A percentile compares a stretch with the other conserved stretches of the same genome.
Conservation (phyloP, 495 filamentous ascomycete genomes). For the Penicillium chermesinum region DNA sequence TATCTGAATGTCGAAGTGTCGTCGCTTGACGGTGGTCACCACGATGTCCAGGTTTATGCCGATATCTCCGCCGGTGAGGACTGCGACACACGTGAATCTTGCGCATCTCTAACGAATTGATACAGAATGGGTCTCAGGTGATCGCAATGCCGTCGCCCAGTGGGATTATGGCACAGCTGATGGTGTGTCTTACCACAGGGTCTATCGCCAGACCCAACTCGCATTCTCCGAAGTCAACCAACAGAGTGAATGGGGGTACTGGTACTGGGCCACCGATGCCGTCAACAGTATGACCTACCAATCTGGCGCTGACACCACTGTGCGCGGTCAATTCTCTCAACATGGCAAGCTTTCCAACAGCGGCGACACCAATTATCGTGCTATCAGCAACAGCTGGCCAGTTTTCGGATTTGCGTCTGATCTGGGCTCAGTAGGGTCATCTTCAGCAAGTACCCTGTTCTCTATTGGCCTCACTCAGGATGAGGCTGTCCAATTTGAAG, state of each 20-base stretch:
- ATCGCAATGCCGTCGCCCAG: conserved; percentile 42
- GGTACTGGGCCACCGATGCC: conserved; percentile 52
- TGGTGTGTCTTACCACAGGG: conserved; percentile 48
- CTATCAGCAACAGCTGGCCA: conserved; percentile 48
- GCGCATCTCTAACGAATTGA: not conserved
- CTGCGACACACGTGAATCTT: not conserved
- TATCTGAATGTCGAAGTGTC: conserved; percentile 51
- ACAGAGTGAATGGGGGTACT: conserved; percentile 55
- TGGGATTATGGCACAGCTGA: conserved; percentile 49
- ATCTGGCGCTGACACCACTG: conserved; percentile 43
- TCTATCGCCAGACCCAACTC: conserved; percentile 49
- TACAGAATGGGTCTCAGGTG: conserved; percentile 55
- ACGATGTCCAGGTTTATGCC: conserved; percentile 55
- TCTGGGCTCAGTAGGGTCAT: conserved; percentile 41
- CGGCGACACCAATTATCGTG: conserved; percentile 47
- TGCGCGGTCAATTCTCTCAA: conserved; percentile 44
- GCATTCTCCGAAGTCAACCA: conserved; percentile 50
- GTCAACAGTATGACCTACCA: conserved; percentile 38
- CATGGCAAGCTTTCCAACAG: conserved; percentile 42
- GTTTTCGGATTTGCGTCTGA: conserved; percentile 52
- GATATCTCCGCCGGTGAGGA: conserved; percentile 56
- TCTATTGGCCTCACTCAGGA: conserved; percentile 50
- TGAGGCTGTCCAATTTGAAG: conserved; percentile 49
- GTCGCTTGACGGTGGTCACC: conserved; percentile 47
- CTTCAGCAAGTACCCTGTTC: conserved; percentile 40